A percentile compares a stretch with the other conserved stretches of the same genome.
Conservation (phyloP, 139 green algal species). For the Pleodorina starrii region DNA sequence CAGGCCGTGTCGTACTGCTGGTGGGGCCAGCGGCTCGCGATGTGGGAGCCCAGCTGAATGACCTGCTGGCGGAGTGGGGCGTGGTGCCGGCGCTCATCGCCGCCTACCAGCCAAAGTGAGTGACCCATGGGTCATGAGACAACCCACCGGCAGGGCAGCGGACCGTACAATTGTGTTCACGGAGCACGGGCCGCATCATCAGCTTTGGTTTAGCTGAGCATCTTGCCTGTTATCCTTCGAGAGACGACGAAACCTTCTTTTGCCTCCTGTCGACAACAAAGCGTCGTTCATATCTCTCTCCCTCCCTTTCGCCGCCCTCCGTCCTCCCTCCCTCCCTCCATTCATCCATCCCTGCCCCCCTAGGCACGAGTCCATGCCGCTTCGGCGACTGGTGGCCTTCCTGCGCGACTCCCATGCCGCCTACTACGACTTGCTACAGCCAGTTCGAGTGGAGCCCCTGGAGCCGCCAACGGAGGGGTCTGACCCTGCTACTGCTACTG, state of each 20-base stretch:
- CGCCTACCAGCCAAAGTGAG: conserved; percentile 32
- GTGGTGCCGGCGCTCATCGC: conserved; percentile 52
- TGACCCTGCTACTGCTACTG: neutral
- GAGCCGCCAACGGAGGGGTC: neutral
- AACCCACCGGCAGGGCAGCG: no score
- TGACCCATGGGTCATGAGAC: neutral
- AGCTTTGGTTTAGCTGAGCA: no score
- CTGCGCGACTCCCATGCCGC: conserved; percentile 39
- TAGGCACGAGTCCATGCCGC: conserved; percentile 14
- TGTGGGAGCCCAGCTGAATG: conserved; percentile 29
- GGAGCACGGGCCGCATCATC: no score
- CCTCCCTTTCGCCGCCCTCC: neutral
- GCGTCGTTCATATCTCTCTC: no score
- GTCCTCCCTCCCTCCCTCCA: neutral
- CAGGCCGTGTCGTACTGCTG: conserved; percentile 48
- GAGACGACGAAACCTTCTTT: neutral
- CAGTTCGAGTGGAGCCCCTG: neutral
- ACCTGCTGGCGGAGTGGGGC: conserved; percentile 34
- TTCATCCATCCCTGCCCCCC: neutral
- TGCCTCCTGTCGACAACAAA: no score
- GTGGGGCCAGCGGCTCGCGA: conserved; percentile 14
- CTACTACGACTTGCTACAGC: conserved; percentile 52
- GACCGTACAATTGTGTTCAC: no score
- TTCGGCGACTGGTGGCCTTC: neutral
- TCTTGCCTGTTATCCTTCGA: no score